These are phyloP conservation scores for Botrytis tulipae DNA, from an alignment of 2,329 filamentous ascomycete genomes.

Conservation along the genomic window DNA sequence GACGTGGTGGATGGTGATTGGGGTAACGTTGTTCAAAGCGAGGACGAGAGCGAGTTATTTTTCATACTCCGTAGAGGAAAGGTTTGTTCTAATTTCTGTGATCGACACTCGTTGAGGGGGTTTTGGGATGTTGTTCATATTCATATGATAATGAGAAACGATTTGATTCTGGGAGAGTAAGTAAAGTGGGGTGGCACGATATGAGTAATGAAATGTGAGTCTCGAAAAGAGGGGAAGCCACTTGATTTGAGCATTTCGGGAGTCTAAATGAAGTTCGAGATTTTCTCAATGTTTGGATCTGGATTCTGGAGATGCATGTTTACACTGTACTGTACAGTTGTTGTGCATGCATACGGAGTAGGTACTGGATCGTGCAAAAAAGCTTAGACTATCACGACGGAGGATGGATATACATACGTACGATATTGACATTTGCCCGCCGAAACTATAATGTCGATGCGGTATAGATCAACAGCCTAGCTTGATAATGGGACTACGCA, in stretches of 20 bases:
- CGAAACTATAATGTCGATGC: neutral
- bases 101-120: slow-evolving; percentile 1
- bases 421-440: neutral
- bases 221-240: neutral
- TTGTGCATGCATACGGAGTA: neutral
- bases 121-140: neutral
- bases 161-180: neutral
- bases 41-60: neutral
- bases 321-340: neutral
- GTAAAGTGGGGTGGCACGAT: neutral
- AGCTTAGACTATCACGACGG: neutral
- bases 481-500: slow-evolving; percentile 7
- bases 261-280: neutral
- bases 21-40: slow-evolving; percentile 29
- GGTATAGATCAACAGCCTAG: neutral
- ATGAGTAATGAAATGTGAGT: neutral
- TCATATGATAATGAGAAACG: neutral
- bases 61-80: slow-evolving; percentile 11
- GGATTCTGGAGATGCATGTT: neutral
- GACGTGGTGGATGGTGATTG: slow-evolving; percentile 38
- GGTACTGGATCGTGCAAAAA: neutral
- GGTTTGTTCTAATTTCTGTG: neutral
- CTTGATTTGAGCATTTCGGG: neutral
- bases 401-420: neutral
- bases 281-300: neutral